Evolutionary conservation across 2,329 filamentous ascomycete species (phyloP), one percentile per base, ranked within the genome.

Genomic region (Keithomyces neogunnii): DNA sequence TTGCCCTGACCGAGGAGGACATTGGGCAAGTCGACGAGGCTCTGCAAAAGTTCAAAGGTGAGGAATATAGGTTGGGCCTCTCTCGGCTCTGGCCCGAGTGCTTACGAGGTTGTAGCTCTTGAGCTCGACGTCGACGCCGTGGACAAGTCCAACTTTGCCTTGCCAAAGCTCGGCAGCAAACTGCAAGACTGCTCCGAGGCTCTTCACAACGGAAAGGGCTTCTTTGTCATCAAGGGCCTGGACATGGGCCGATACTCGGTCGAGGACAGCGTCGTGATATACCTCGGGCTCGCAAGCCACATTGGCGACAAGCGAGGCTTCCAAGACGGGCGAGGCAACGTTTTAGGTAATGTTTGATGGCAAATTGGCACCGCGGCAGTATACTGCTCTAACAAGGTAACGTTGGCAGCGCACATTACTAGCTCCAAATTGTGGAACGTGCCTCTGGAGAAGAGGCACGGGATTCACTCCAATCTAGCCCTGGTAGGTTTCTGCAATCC

Each of bases 151-250:
- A 71, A 61, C 51, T 78, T 78, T 51, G 65, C 64, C 1, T 65
- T 78, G 2, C 70, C 71, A 0, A 59, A 45, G 2, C 57, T 77
- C 11, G 59, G 57, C 7, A 42, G 57, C 0, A 61, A 56, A 5
- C 70, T 78, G 28, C 48, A 63, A 5, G 51, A 60, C 10, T 67
- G 66, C 19, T 63, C 69, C 3, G 47, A 59, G 9, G 60, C 63
- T 28, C 51, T 78, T 30, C 69, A 77, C 51, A 54, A 62, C 7
- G 73, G 72, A 3, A 60, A 56, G 6, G 81, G 81, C 1, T 73
- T 85, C 55, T 72, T 72, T 47, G 69, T 84, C 7, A 60, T 85
- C 39, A 72, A 73, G 4, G 81, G 81, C 3, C 64, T 85, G 1
- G 69, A 75, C 11, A 67, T 74, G 1, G 58, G 64, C 2, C 65